phyloP scores from a whole-genome alignment of 148 eudicot genomes.

The Rhododendron henanense region DNA sequence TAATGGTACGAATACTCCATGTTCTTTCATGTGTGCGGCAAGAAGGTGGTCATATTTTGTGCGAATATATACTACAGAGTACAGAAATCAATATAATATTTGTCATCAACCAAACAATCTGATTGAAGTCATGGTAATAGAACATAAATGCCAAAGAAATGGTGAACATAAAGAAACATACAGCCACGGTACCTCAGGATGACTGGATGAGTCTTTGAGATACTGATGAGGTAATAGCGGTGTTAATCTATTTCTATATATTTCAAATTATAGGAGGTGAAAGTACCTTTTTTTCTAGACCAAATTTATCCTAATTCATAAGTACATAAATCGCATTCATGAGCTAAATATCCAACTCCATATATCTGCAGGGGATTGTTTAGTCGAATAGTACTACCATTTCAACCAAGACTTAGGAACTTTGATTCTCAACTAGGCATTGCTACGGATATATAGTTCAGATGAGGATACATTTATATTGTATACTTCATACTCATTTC shows the following conservation, averaged over 20 bases:
- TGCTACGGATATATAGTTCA: background rate
- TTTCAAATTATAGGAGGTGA: background rate
- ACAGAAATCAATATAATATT: background rate
- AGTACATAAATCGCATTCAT: background rate
- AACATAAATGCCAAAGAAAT: background rate
- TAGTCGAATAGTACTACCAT: background rate
- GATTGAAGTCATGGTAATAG: background rate
- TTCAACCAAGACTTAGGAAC: background rate
- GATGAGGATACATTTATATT: slow-evolving; percentile 4
- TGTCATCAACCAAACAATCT: background rate
- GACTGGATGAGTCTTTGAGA: background rate
- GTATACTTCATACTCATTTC: background rate
- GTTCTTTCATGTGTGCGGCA: background rate
- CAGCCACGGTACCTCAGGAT: background rate
- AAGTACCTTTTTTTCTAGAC: background rate
- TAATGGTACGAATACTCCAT: background rate
- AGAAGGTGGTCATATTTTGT: background rate
- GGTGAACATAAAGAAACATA: background rate
- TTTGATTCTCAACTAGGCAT: background rate
- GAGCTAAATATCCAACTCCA: background rate
- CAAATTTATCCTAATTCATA: background rate
- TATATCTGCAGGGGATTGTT: background rate
- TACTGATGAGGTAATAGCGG: background rate
- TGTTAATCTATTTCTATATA: background rate
- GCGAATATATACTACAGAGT: background rate